phyloP scores from a whole-genome alignment of 129 eudicot species.

The Escallonia herrerae region DNA sequence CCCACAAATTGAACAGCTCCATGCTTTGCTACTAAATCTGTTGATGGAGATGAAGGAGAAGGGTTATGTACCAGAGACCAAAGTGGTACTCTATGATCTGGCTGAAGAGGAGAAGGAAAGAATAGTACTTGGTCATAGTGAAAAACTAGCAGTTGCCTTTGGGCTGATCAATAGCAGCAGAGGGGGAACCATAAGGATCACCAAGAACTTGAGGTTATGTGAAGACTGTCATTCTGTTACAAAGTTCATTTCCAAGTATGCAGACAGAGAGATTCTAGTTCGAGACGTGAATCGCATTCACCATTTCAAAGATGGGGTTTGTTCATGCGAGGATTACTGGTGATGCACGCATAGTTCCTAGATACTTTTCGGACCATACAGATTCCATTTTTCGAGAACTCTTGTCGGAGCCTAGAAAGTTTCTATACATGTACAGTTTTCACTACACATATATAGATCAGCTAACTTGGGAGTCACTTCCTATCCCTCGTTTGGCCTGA shows the following conservation, averaged over 20 bases:
- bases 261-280: constrained; percentile 73
- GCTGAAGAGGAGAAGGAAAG: constrained; percentile 63
- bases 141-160: constrained; percentile 80
- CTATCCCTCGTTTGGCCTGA: too few species aligned
- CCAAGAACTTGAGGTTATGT: constrained; percentile 83
- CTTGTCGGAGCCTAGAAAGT: too few species aligned
- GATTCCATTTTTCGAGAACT: too few species aligned
- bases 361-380: too few species aligned
- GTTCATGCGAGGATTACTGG: constrained; percentile 98
- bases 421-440: too few species aligned
- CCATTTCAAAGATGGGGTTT: constrained; percentile 70
- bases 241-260: constrained; percentile 73
- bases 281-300: constrained; percentile 91
- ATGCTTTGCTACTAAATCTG: constrained; percentile 54
- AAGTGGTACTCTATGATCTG: constrained; percentile 70
- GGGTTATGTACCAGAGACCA: constrained; percentile 82
- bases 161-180: constrained; percentile 66
- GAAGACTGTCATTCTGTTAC: constrained; percentile 95
- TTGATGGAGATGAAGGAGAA: constrained; percentile 70
- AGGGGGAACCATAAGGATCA: constrained; percentile 73
- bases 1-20: constrained; percentile 66
- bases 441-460: too few species aligned
- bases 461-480: too few species aligned
- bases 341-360: constrained; percentile 1
- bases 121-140: constrained; percentile 85